Conservation (phyloP, 352 stramenopile species). For the Pythium angustatum region DNA sequence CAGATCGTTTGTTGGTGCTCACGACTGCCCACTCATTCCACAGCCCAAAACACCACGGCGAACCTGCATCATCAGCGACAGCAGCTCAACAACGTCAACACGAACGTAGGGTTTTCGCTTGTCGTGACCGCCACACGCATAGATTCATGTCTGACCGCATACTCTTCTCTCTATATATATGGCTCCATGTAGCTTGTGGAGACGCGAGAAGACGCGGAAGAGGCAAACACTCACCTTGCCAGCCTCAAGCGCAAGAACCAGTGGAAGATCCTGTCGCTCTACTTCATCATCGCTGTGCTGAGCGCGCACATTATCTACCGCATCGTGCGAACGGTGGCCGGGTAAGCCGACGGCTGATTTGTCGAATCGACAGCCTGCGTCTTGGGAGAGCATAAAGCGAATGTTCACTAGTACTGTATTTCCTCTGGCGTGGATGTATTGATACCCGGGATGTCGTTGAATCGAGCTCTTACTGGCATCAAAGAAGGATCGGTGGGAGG, state of each 20-base stretch:
- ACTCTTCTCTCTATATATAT: neutral
- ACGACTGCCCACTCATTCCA: neutral
- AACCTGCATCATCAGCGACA: conserved; percentile 71
- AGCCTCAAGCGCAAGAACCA: conserved; percentile 85
- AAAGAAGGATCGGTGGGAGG: too few relatives aligned
- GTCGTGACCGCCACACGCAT: conserved; percentile 8
- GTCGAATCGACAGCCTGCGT: too few relatives aligned
- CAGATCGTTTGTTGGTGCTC: conserved; percentile 49
- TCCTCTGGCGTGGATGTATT: too few relatives aligned
- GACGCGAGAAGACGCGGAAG: conserved; percentile 68
- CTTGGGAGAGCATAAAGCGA: too few relatives aligned
- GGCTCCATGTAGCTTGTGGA: conserved; percentile 49
- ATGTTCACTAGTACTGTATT: too few relatives aligned
- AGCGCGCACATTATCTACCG: conserved; percentile 71
- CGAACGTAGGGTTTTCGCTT: too few relatives aligned
- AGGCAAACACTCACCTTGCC: conserved; percentile 65
- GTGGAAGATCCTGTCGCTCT: conserved; percentile 73
- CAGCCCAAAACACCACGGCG: conserved; percentile 63
- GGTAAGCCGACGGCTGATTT: too few relatives aligned
- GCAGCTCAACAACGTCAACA: conserved; percentile 73
- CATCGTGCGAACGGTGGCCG: conserved; percentile 65
- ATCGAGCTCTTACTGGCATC: too few relatives aligned
- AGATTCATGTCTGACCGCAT: neutral
- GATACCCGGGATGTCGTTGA: too few relatives aligned
- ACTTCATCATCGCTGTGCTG: conserved; percentile 78